Conservation (phyloP, 2,329 filamentous ascomycete species). For the Lasiodiplodia gonubiensis region DNA sequence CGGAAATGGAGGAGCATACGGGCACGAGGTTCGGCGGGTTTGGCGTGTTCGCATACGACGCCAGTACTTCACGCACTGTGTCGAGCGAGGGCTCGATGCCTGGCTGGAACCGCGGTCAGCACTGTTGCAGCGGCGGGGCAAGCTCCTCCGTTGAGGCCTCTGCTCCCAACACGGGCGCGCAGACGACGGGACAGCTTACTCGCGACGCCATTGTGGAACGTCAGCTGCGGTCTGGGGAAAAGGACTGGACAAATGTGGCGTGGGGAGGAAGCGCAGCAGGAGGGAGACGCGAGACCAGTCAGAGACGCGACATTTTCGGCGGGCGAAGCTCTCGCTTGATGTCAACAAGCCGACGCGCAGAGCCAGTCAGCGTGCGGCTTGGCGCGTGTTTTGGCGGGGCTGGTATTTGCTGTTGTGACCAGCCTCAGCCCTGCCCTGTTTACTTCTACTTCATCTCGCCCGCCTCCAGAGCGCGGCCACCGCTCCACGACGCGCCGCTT, state of each 20-base stretch:
- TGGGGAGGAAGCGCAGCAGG: constrained; percentile 1
- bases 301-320: constrained; percentile 12
- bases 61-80: constrained; percentile 62
- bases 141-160: not conserved
- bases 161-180: not conserved
- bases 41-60: constrained; percentile 55
- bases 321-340: constrained; percentile 16
- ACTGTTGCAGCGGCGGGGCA: constrained; percentile 2
- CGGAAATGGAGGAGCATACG: constrained; percentile 81
- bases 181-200: constrained; percentile 11
- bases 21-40: constrained; percentile 79
- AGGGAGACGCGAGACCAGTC: not conserved
- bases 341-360: constrained; percentile 12
- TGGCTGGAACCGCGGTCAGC: constrained; percentile 24
- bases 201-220: constrained; percentile 17
- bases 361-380: constrained; percentile 16
- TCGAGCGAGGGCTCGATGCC: constrained; percentile 65
- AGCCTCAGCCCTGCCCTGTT: not conserved
- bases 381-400: constrained; percentile 24
- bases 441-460: not conserved
- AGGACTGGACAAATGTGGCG: not conserved
- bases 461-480: constrained; percentile 1
- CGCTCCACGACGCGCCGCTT: constrained; percentile 5
- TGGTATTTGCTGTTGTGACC: constrained; percentile 22
- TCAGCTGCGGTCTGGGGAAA: not conserved